These are phyloP conservation scores for Fagopyrum esculentum DNA, from an alignment of 148 eudicot genomes.

Conservation along the genomic window DNA sequence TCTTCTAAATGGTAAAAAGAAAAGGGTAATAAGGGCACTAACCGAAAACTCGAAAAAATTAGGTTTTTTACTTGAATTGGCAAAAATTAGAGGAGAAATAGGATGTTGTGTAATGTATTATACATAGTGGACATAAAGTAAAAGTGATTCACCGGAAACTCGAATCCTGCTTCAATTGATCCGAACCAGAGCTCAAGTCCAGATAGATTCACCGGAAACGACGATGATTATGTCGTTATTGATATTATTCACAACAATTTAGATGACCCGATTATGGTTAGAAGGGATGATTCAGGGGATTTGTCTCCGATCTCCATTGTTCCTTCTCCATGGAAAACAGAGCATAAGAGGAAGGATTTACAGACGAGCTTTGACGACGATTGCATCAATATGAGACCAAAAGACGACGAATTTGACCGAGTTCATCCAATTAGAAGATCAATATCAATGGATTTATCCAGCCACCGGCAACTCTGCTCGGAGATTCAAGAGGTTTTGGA, in stretches of 20 bases:
- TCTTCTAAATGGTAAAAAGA: too few species aligned
- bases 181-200: constrained; percentile 11
- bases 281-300: constrained; percentile 17
- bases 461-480: constrained; percentile 39
- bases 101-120: too few species aligned
- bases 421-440: constrained; percentile 72
- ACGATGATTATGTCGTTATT: constrained; percentile 71
- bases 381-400: constrained; percentile 43
- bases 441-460: constrained; percentile 78
- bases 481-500: constrained; percentile 43
- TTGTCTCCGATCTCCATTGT: not conserved
- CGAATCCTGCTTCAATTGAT: constrained; percentile 1
- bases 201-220: constrained; percentile 19
- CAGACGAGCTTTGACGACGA: constrained; percentile 74
- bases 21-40: too few species aligned
- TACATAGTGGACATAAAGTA: too few species aligned
- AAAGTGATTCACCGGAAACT: too few species aligned
- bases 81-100: too few species aligned
- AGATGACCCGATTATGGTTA: constrained; percentile 24
- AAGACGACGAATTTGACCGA: constrained; percentile 32
- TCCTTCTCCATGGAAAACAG: constrained; percentile 19
- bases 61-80: too few species aligned
- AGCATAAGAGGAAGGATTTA: constrained; percentile 22
- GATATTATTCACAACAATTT: constrained; percentile 40
- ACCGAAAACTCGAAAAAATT: too few species aligned